Base-by-base conservation (phyloP, 495 filamentous ascomycete genomes). In the Tuber umbilicatum region DNA sequence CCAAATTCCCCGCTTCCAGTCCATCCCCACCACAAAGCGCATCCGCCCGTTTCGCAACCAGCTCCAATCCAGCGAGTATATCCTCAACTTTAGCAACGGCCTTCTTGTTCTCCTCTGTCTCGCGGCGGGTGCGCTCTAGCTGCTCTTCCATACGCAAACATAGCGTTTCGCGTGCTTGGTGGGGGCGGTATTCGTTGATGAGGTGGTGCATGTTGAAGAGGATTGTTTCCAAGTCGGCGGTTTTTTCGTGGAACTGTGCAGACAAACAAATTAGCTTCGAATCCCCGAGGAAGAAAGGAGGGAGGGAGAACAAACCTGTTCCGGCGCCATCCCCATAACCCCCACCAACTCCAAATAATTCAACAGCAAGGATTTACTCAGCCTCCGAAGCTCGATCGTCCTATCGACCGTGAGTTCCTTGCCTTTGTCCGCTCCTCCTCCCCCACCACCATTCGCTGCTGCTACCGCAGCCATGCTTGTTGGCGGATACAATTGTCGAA, bases 121-220 rank as follows among this genome's bases (percentile, higher is more conserved):
- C 94, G n/a, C 87, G 87, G 76, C 87, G 88, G 73, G 89, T 90
- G 75, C 85, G 86, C 76, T 91, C 89, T 45, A 97, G 83, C 82
- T 95, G 91, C 79, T 92, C 91, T 84, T 97, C 93, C 94, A 99
- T 95, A 87, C 95, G 89, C 81, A 90, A 82, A 39, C 97, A 96
- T 67, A 98, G 85, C 41, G 90, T 93, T 84, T 98, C 96, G 50
- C 95, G 86, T 38, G 94, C 94, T 83, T 99, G 96, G 83, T 99
- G 95, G 3, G 95, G 96, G 37, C 95, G 90, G 83, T 97, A 98
- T 74, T 95, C 90, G 83, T 99, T 99, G 70, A 97, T 87, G 31
- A 94, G 87, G 76, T 94, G 91, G 82, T 97, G 93, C 72, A 94
- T 91, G 83, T 98, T 97, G 80, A 93, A 89, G 73, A 94, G 90